A percentile compares a stretch with the other conserved stretches of the same genome.
These are phyloP conservation scores for Geranium brycei DNA, from an alignment of 345 rosid species.

Conservation along the genomic window DNA sequence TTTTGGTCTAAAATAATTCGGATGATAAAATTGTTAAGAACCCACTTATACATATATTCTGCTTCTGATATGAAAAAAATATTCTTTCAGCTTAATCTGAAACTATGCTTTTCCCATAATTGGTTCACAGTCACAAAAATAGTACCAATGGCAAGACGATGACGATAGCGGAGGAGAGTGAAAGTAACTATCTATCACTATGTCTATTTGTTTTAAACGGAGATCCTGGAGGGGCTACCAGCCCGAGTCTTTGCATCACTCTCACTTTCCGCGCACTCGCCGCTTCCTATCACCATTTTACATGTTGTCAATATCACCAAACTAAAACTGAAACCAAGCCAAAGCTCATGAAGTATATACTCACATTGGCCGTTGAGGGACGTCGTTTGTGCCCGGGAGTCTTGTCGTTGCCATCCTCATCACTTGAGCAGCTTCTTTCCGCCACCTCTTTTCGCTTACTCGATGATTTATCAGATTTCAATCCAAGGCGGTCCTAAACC, in stretches of 20 bases:
- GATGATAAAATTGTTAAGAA: too few species aligned
- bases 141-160: too few species aligned
- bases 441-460: too few species aligned
- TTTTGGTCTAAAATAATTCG: too few species aligned
- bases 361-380: background rate
- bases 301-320: background rate
- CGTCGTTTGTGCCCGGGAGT: background rate
- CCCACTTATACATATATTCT: too few species aligned
- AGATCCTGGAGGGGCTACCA: slow-evolving; percentile 47
- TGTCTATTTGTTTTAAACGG: slow-evolving; percentile 25
- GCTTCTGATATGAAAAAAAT: too few species aligned
- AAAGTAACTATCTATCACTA: background rate
- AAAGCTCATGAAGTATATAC: background rate
- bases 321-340: background rate
- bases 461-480: slow-evolving; percentile 11
- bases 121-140: too few species aligned
- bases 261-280: slow-evolving; percentile 29
- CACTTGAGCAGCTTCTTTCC: too few species aligned
- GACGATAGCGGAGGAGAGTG: too few species aligned
- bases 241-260: slow-evolving; percentile 43
- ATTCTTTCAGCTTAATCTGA: too few species aligned
- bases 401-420: background rate
- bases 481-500: slow-evolving; percentile 18
- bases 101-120: too few species aligned
- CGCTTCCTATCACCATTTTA: background rate